Conservation (phyloP, 2,329 filamentous ascomycete genomes). For the Ophiostoma sp. region DNA sequence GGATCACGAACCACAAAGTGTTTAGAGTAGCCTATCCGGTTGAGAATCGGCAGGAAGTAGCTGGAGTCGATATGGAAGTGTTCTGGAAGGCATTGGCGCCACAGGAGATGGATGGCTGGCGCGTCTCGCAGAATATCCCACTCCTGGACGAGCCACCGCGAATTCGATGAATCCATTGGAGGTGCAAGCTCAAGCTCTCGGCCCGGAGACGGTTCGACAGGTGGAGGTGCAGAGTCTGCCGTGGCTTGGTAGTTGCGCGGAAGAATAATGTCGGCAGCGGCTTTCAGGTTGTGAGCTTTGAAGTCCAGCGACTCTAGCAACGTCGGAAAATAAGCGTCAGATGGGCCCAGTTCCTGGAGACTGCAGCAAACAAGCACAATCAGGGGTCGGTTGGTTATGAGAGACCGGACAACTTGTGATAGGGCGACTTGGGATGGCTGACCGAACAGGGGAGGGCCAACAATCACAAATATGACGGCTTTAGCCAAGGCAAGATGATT, state of each 20-base stretch:
- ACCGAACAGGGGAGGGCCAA: conserved; percentile 42
- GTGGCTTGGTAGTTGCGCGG: conserved; percentile 23
- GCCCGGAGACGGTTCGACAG: conserved; percentile 12
- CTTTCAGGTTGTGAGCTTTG: conserved; percentile 43
- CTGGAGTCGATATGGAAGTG: conserved; percentile 44
- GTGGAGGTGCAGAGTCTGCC: conserved; percentile 22
- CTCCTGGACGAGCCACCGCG: conserved; percentile 40
- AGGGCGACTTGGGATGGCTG: conserved; percentile 48
- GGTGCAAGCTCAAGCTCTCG: neutral
- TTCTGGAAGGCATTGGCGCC: conserved; percentile 42
- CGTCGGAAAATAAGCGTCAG: conserved; percentile 46
- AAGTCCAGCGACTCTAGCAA: conserved; percentile 48
- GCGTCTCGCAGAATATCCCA: conserved; percentile 41
- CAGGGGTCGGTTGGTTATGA: conserved; percentile 39
- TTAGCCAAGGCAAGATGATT: conserved; percentile 57
- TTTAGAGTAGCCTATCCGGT: conserved; percentile 51
- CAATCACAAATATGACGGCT: conserved; percentile 57
- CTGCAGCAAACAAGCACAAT: conserved; percentile 51
- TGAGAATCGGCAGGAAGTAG: conserved; percentile 44
- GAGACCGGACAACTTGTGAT: conserved; percentile 35
- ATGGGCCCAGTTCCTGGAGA: conserved; percentile 37
- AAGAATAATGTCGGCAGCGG: conserved; percentile 50
- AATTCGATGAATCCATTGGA: conserved; percentile 33
- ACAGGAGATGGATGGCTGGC: conserved; percentile 42
- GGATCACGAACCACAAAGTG: conserved; percentile 53